Evolutionary conservation across 352 stramenopile genomes (phyloP).

Genomic region (Achlya hypogyna): DNA sequence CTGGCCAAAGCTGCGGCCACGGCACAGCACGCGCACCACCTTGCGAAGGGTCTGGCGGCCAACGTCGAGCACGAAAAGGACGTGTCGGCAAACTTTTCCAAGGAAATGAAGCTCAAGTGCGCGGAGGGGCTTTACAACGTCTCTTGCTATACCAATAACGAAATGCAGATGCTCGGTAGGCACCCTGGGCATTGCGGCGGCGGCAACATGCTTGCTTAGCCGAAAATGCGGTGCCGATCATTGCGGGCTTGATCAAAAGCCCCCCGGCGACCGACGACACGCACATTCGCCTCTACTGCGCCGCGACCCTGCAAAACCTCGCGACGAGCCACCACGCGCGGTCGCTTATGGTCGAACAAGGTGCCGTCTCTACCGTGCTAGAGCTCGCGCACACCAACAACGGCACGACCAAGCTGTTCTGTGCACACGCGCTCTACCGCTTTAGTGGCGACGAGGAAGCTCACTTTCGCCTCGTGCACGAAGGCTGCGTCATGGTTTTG

Average conservation of each 20-base stretch:
- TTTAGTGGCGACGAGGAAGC: conserved; percentile 64
- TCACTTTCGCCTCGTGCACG: conserved; percentile 72
- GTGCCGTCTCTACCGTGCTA: conserved; percentile 41
- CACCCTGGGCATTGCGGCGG: neutral
- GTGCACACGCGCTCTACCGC: conserved; percentile 56
- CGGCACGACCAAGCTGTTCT: conserved; percentile 52
- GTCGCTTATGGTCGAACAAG: conserved; percentile 64
- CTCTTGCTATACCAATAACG: conserved; percentile 63
- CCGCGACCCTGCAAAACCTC: conserved; percentile 65
- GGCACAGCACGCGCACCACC: neutral
- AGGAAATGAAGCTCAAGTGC: conserved; percentile 69
- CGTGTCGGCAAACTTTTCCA: conserved; percentile 22
- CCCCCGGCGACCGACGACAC: conserved; percentile 37
- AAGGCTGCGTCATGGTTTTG: conserved; percentile 52
- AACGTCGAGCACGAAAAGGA: conserved; percentile 19
- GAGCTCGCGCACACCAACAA: conserved; percentile 61
- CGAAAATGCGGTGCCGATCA: conserved; percentile 50
- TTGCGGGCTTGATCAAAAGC: conserved; percentile 50
- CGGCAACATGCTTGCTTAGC: neutral
- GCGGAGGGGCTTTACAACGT: conserved; percentile 72
- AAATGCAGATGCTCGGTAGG: conserved; percentile 49
- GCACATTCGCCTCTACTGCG: conserved; percentile 47
- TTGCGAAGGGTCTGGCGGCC: neutral
- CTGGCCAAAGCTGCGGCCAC: neutral
- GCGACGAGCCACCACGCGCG: conserved; percentile 32